Evolutionary conservation across 805 yeast genomes (phyloP), one percentile per base, ranked within the genome.

Genomic region (Ogataea corticis): DNA sequence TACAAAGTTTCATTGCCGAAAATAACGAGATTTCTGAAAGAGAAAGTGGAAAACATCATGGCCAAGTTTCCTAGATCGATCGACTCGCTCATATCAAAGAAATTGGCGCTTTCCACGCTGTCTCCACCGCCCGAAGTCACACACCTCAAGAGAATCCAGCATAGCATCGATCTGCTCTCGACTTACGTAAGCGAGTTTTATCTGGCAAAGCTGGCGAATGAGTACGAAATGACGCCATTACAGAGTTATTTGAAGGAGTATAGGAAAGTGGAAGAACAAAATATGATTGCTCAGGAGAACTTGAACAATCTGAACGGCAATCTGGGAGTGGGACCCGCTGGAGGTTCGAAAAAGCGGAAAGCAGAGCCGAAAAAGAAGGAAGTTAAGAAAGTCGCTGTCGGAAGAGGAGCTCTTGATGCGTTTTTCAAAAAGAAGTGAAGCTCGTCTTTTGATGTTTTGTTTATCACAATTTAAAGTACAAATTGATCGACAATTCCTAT

Each of bases 401-500:
- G 84, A 1, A 77, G 70, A 53, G 90, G 94, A 1, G 87, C 89
- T 1, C 66, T 85, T 21, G 92, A 85, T 57, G 76, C 79, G 42
- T 83, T 85, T 52, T 85, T 83, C 62, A 79, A 73, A 52, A 76
- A 68, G 34, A 46, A 41, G 33, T 41, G 27, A 33, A 25, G 18
- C n/a, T n/a, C n/a, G n/a, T n/a, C n/a, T n/a, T n/a, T n/a, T n/a
- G n/a, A n/a, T n/a, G n/a, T n/a, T n/a, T n/a, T n/a, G n/a, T n/a
- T n/a, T n/a, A n/a, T n/a, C n/a, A n/a, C n/a, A n/a, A n/a, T n/a
- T n/a, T n/a, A n/a, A n/a, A n/a, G n/a, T n/a, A n/a, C n/a, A n/a
- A n/a, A n/a, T n/a, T n/a, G n/a, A n/a, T n/a, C n/a, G n/a, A n/a
- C n/a, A n/a, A n/a, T n/a, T n/a, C n/a, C n/a, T n/a, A n/a, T n/a